Conservation (phyloP, 805 yeast genomes). For the Saccharomyces paradoxus region DNA sequence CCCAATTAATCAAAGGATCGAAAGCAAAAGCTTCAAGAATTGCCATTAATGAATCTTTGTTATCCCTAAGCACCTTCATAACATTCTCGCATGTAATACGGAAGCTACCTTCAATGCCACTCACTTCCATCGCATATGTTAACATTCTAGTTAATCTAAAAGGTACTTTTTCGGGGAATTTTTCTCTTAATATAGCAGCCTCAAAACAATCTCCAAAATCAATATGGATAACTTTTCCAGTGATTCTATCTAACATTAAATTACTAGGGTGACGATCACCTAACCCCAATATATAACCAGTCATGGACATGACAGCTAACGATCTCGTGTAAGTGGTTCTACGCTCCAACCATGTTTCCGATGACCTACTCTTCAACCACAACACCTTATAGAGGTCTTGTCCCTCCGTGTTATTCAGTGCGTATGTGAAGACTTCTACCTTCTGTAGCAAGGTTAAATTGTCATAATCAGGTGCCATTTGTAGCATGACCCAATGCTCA, state of each 20-base stretch:
- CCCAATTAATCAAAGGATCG: conserved; percentile 98
- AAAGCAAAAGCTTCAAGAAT: conserved; percentile 96
- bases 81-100: conserved; percentile 95
- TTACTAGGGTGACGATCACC: conserved; percentile 98
- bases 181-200: conserved; percentile 92
- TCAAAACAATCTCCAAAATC: conserved; percentile 99
- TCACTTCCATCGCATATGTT: conserved; percentile 96
- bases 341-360: conserved; percentile 96
- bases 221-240: conserved; percentile 94
- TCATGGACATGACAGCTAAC: conserved; percentile 97
- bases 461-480: conserved; percentile 95
- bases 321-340: conserved; percentile 94
- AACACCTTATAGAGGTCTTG: conserved; percentile 91
- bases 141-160: conserved; percentile 94
- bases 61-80: conserved; percentile 87
- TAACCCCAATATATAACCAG: conserved; percentile 89
- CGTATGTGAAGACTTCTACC: conserved; percentile 93
- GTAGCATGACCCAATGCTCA: conserved; percentile 91
- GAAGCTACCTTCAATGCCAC: conserved; percentile 96
- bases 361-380: conserved; percentile 92
- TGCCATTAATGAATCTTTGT: conserved; percentile 95
- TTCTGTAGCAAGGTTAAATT: conserved; percentile 80
- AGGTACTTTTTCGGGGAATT: conserved; percentile 97
- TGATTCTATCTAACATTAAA: conserved; percentile 84
- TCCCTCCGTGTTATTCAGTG: conserved; percentile 89